phyloP scores from a whole-genome alignment of 768 basidiomycete species.

The Boletus subparvulus region DNA sequence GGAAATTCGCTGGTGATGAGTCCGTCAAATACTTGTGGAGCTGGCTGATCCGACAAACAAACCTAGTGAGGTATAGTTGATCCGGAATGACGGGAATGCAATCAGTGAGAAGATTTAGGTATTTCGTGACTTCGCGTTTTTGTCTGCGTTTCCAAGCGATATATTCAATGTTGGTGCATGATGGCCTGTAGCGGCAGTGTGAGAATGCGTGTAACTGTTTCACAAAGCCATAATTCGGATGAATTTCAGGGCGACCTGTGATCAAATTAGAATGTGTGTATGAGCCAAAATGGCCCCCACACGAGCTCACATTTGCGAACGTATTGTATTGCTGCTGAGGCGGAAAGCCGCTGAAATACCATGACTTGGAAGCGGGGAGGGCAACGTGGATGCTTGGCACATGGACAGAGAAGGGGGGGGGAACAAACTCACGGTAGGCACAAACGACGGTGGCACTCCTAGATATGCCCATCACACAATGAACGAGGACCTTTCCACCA shows the following conservation, averaged over 20 bases:
- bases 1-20: constrained; percentile 51
- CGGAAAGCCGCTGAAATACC: constrained; percentile 43
- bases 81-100: constrained; percentile 51
- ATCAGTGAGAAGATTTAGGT: constrained; percentile 51
- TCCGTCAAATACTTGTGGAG: not conserved
- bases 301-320: constrained; percentile 47
- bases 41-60: not conserved
- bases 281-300: constrained; percentile 7
- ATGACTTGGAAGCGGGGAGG: constrained; percentile 41
- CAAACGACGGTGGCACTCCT: constrained; percentile 62
- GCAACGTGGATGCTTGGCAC: constrained; percentile 1
- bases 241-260: constrained; percentile 38
- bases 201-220: constrained; percentile 57
- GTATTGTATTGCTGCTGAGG: constrained; percentile 46
- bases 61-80: constrained; percentile 54
- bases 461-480: constrained; percentile 73
- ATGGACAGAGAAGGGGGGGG: not conserved
- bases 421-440: constrained; percentile 47
- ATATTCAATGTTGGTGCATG: constrained; percentile 44
- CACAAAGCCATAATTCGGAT: constrained; percentile 51
- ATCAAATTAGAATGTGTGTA: constrained; percentile 7
- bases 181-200: constrained; percentile 49
- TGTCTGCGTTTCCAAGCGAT: constrained; percentile 58
- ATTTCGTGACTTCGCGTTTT: constrained; percentile 51
- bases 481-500: constrained; percentile 63